Base-by-base conservation (phyloP, 768 basidiomycete species). In the Mycena haematopus region DNA sequence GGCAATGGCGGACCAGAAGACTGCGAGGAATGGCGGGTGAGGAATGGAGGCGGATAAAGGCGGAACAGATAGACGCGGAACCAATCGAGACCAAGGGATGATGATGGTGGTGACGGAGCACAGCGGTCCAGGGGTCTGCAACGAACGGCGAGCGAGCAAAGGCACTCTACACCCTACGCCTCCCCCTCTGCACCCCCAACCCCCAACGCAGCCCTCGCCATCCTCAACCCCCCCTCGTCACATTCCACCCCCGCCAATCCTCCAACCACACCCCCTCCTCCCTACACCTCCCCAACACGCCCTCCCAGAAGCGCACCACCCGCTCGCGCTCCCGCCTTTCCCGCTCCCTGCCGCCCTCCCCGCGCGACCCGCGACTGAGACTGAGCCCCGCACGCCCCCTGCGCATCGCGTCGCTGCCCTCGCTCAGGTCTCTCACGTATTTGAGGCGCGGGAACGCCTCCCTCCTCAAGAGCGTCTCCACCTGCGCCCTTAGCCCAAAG, bases 371-470 rank as follows among this genome's bases (percentile, higher is more conserved):
- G 11, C 36, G 14, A 14, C 5, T 14, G 36, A 3, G 36, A 25
- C 40, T 54, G 55, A 55, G 52, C 31, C 54, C 62, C 2, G 57
- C 62, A 33, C 67, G 71, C 25, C 73, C 73, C 50, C 77, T 67
- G 36, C 90, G 78, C 77, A 91, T 82, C 22, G 66, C 62, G 68
- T 88, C 83, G 58, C 86, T 87, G 60, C 79, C 80, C 69, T 75
- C 76, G 70, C 87, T 87, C 73, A 92, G 76, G 75, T 92, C 90
- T 38, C 90, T 76, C 52, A 92, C 79, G 69, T 81, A 87, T 65
- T 76, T 75, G 59, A 91, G 73, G 14, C 73, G 71, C 25, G 90
- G 90, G 71, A 91, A 91, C 53, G 88, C 87, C 56, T 85, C 80
- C 8, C 73, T 68, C 52, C 81, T 76, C 19, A 91, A 69, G 21